Conservation (phyloP, 164 flowering plant genomes). For the Vitis rotundifolia region DNA sequence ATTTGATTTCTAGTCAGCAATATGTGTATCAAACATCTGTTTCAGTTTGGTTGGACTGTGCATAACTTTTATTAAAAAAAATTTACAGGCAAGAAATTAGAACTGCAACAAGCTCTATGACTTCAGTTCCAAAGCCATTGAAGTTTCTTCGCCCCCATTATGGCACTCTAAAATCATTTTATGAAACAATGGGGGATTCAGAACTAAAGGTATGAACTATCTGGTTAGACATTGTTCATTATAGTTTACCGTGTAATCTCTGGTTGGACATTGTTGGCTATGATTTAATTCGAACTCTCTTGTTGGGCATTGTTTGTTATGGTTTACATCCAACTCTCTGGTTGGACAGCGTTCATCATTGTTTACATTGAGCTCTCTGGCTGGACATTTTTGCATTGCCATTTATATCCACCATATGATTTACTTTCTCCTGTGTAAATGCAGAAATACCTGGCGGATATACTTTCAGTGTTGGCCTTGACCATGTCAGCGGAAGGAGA, state of each 20-base stretch:
- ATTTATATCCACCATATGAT: background rate
- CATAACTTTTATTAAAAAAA: background rate
- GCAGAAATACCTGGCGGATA: slow-evolving; percentile 91
- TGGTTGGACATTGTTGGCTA: no score
- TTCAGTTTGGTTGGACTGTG: background rate
- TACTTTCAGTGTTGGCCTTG: slow-evolving; percentile 93
- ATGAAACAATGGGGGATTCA: slow-evolving; percentile 75
- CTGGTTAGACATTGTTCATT: background rate
- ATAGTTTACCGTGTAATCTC: background rate
- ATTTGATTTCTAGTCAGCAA: background rate
- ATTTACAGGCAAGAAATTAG: slow-evolving; percentile 85
- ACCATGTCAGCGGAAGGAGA: slow-evolving; percentile 99
- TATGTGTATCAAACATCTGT: background rate
- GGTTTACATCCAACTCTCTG: background rate
- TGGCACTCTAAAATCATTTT: slow-evolving; percentile 74
- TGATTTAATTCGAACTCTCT: no score
- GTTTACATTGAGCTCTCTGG: no score
- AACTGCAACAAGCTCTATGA: slow-evolving; percentile 96
- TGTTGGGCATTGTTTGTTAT: background rate
- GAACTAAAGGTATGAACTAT: slow-evolving; percentile 61
- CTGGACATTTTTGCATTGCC: background rate
- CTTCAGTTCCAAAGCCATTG: slow-evolving; percentile 98
- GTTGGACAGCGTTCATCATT: no score
- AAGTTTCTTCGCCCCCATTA: slow-evolving; percentile 97
- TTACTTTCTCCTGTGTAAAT: slow-evolving; percentile 14